Evolutionary conservation across 768 basidiomycete genomes (phyloP), one percentile per base, ranked within the genome.

Genomic region (Albatrellus ellisii): DNA sequence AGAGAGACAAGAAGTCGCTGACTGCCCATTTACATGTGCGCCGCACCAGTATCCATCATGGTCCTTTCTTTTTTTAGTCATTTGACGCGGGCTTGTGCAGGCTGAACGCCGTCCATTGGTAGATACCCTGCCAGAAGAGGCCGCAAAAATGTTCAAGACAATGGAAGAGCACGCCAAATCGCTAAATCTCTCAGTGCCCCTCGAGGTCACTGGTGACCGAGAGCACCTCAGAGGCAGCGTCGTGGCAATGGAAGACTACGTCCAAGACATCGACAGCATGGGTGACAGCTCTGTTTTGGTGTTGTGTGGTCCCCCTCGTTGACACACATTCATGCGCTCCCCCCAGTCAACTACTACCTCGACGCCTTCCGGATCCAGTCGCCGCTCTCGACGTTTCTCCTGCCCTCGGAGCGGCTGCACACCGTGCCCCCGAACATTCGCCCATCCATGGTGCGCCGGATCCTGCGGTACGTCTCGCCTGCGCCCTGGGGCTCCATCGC

Each of bases 401-500:
- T 65, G 18, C 33, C 47, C 8, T 24, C 45, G 3, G 27, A 43
- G 22, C 29, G 27, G 15, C 51, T 45, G 4, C 38, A 54, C 5
- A 32, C n/a, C 4, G 42, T 51, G 7, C 42, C 15, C 28, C 4
- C 44, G 17, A 43, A 52, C 1, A 42, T 55, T 2, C 57, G 49
- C 9, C 17, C 39, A 4, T 49, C 55, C 4, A 46, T 64, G n/a
- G 49, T 66, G 15, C 54, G 60, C 6, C 61, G 64, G 15, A 56
- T 79, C 22, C 61, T 86, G 39, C 82, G 84, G 11, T 81, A 76
- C 51, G 61, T 77, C 31, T 88, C 86, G 0, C 77, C 74, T 34
- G 63, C 71, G 28, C 79, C 83, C 2, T 90, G 87, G 87, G 87
- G 87, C 4, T 74, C 75, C 36, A 52, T 69, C 14, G 69, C 64